Base-by-base conservation (phyloP, 768 basidiomycete species). In the Amanita thiersii region DNA sequence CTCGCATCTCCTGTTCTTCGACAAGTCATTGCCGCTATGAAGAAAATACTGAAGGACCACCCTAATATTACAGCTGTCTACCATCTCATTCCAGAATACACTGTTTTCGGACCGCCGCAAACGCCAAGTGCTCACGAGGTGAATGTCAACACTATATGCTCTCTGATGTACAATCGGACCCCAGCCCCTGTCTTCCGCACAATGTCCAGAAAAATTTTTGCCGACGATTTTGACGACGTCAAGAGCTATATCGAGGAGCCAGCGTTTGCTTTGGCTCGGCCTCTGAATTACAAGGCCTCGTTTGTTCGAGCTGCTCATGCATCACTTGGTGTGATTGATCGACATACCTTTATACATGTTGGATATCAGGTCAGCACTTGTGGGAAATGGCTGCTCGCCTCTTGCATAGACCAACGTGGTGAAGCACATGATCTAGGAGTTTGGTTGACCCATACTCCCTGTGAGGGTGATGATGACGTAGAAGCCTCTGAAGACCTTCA, bases 381-480 rank as follows among this genome's bases (percentile, higher is more conserved):
- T 44, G 73, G 80, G 7, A 82, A 81, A 55, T 91, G 88, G 89
- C 65, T 90, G 4, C 54, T 86, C 12, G 76, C 77, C n/a, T 68
- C 76, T 21, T 83, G 80, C 51, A 63, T 85, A 4, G 89, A 92
- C 53, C 77, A 89, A 55, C 68, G 81, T 1, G 89, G 86, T 2
- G 86, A 91, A 55, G 76, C 71, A 11, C 76, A 83, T 50, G 77
- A 85, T 46, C 53, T 80, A 19, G 75, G 72, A 5, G 75, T 82
- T 5, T 85, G 83, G 79, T 53, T 81, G 18, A 70, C 68, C n/a
- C 73, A 75, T 31, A 68, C 70, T 5, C 58, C 56, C 23, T 51
- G 50, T 29, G 62, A 56, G 15, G 51, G 51, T 11, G 57, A 61
- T 14, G 54, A 48, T 9, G 62, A 62, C 14, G 51, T 42, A 11